Conservation (phyloP, 1,284 basidiomycete genomes). For the Ustanciosporium gigantosporum region DNA sequence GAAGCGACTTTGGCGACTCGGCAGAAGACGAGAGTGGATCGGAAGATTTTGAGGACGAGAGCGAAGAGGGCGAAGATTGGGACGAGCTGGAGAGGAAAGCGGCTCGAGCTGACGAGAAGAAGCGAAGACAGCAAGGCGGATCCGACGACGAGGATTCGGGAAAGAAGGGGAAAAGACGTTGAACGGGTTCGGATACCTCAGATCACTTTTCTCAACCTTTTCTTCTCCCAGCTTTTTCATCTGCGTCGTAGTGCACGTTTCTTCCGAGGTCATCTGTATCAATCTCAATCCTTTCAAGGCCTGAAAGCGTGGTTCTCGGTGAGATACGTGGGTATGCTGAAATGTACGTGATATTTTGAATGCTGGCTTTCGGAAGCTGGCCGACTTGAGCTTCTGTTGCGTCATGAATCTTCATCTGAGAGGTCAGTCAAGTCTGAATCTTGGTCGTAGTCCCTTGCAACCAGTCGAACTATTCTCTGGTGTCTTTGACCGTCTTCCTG, state of each 20-base stretch:
- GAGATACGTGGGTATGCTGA: no score
- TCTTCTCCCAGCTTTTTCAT: not conserved
- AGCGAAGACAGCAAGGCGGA: conserved; percentile 42
- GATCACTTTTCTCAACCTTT: not conserved
- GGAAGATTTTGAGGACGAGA: conserved; percentile 72
- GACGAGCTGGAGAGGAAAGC: conserved; percentile 85
- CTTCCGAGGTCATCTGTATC: no score
- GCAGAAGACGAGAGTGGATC: conserved; percentile 63
- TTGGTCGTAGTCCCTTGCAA: not conserved
- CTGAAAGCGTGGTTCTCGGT: no score
- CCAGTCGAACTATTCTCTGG: no score
- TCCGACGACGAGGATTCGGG: conserved; percentile 40
- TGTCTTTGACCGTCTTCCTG: not conserved
- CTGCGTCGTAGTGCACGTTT: not conserved
- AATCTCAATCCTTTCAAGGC: no score
- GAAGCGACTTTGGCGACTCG: conserved; percentile 58
- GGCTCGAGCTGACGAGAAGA: conserved; percentile 52
- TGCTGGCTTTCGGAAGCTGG: no score
- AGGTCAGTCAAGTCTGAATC: conserved; percentile 23
- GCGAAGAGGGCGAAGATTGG: conserved; percentile 76
- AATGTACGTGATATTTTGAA: no score
- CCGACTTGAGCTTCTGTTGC: no score
- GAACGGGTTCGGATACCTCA: no score
- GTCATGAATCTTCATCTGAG: conserved; percentile 2
- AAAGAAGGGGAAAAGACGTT: conserved; percentile 37